Percentiles rank a stretch among this genome's conserved stretches.
These are phyloP conservation scores for Serendipita sp. DNA, from an alignment of 768 basidiomycete genomes.

Conservation along the genomic window DNA sequence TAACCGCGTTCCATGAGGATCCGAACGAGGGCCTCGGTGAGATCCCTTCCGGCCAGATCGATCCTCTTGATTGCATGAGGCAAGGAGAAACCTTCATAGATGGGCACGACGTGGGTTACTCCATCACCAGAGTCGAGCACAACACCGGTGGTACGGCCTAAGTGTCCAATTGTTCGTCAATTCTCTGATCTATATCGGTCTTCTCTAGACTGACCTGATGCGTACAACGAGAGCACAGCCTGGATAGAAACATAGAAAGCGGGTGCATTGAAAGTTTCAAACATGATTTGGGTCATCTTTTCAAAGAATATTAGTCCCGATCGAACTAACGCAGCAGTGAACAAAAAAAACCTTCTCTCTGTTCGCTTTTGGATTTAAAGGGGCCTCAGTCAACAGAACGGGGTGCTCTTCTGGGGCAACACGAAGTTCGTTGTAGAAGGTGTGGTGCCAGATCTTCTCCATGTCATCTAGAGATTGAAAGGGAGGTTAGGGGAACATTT, in stretches of 20 bases:
- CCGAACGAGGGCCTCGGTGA: constrained; percentile 75
- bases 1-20: constrained; percentile 84
- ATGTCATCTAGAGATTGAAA: constrained; percentile 53
- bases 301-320: no score
- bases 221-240: constrained; percentile 66
- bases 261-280: constrained; percentile 61
- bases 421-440: constrained; percentile 76
- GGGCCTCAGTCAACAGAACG: constrained; percentile 55
- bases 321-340: no score
- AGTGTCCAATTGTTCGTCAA: no score
- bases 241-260: constrained; percentile 65
- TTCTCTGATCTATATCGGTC: no score
- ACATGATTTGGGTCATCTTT: constrained; percentile 72
- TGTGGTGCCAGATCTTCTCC: constrained; percentile 99
- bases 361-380: constrained; percentile 59
- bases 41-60: constrained; percentile 83
- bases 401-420: constrained; percentile 67
- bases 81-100: constrained; percentile 87
- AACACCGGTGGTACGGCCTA: constrained; percentile 25
- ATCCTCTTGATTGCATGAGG: constrained; percentile 88
- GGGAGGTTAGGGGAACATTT: constrained; percentile 34
- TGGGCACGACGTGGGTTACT: constrained; percentile 91
- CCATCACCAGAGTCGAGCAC: constrained; percentile 94
- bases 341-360: no score
- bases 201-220: constrained; percentile 58